Percentiles rank a stretch among this genome's conserved stretches.
phyloP scores from a whole-genome alignment of 257 asterid species.

The Scutellaria barbata region DNA sequence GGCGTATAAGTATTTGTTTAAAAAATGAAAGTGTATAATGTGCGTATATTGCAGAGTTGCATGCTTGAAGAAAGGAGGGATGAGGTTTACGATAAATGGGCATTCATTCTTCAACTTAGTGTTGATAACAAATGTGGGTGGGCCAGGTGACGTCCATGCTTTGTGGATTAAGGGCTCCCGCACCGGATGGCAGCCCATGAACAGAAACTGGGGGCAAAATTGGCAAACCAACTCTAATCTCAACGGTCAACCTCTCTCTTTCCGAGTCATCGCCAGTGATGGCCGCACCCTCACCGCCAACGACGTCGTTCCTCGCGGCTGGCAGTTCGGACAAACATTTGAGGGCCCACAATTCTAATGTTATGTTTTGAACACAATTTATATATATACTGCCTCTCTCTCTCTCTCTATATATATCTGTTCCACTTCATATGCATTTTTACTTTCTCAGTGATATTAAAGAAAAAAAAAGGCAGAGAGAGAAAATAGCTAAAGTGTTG shows the following conservation, averaged over 20 bases:
- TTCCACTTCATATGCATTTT: neutral
- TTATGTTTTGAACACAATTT: too few relatives aligned
- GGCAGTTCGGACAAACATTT: constrained; percentile 68
- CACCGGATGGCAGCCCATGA: constrained; percentile 54
- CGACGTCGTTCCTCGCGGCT: constrained; percentile 44
- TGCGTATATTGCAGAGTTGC: constrained; percentile 40
- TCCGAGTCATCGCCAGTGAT: constrained; percentile 53
- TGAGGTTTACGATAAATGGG: constrained; percentile 61
- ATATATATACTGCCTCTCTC: neutral
- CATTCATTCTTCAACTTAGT: constrained; percentile 58
- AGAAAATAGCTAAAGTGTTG: constrained; percentile 12
- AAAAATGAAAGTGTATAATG: too few relatives aligned
- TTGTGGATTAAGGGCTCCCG: constrained; percentile 56
- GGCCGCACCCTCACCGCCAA: constrained; percentile 48
- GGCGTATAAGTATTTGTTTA: too few relatives aligned
- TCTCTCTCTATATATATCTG: neutral
- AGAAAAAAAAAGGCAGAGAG: neutral
- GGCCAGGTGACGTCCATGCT: constrained; percentile 56
- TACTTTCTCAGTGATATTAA: neutral
- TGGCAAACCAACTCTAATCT: constrained; percentile 57
- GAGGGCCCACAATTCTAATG: constrained; percentile 51
- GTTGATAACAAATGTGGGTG: constrained; percentile 60
- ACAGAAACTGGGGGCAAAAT: constrained; percentile 68
- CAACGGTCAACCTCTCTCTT: constrained; percentile 54
- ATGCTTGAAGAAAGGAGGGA: constrained; percentile 58